A percentile compares a stretch with the other conserved stretches of the same genome.
Conservation (phyloP, 768 basidiomycete species). For the Ramaria sp. region DNA sequence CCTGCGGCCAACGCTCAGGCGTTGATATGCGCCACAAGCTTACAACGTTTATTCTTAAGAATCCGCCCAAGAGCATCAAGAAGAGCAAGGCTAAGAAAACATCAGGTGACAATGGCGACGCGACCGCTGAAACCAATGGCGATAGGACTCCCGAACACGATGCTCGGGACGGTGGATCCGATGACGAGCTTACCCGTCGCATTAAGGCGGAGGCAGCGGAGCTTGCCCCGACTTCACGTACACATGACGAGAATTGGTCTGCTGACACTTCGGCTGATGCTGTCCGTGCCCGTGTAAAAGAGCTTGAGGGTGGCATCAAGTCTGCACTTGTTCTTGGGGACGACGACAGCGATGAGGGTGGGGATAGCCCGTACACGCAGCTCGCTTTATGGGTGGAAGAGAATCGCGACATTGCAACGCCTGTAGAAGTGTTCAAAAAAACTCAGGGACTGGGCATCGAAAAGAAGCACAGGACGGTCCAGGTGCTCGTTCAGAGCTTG, state of each 20-base stretch:
- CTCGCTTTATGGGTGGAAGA: slow-evolving; percentile 84
- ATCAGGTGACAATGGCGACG: slow-evolving; percentile 33
- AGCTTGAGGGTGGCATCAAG: slow-evolving; percentile 45
- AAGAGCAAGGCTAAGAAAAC: slow-evolving; percentile 38
- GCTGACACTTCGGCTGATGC: slow-evolving; percentile 88
- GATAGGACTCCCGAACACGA: slow-evolving; percentile 23
- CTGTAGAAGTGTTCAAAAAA: slow-evolving; percentile 74
- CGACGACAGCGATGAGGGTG: slow-evolving; percentile 71
- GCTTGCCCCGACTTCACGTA: slow-evolving; percentile 49
- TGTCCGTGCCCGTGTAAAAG: slow-evolving; percentile 71
- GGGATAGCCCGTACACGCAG: slow-evolving; percentile 72
- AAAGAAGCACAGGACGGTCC: slow-evolving; percentile 87
- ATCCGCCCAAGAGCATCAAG: slow-evolving; percentile 67
- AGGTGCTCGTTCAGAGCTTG: slow-evolving; percentile 73
- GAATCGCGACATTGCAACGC: slow-evolving; percentile 41
- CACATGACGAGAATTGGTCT: slow-evolving; percentile 70
- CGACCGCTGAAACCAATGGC: slow-evolving; percentile 24
- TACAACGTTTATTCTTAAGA: slow-evolving; percentile 92
- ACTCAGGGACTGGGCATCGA: slow-evolving; percentile 86
- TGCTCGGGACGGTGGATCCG: slow-evolving; percentile 42
- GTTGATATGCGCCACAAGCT: slow-evolving; percentile 97
- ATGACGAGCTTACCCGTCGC: slow-evolving; percentile 81
- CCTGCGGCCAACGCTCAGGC: slow-evolving; percentile 85
- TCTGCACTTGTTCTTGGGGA: slow-evolving; percentile 52
- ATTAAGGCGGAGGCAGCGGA: slow-evolving; percentile 86